phyloP scores from a whole-genome alignment of 1,284 basidiomycete species.

The Sporisorium graminicola region DNA sequence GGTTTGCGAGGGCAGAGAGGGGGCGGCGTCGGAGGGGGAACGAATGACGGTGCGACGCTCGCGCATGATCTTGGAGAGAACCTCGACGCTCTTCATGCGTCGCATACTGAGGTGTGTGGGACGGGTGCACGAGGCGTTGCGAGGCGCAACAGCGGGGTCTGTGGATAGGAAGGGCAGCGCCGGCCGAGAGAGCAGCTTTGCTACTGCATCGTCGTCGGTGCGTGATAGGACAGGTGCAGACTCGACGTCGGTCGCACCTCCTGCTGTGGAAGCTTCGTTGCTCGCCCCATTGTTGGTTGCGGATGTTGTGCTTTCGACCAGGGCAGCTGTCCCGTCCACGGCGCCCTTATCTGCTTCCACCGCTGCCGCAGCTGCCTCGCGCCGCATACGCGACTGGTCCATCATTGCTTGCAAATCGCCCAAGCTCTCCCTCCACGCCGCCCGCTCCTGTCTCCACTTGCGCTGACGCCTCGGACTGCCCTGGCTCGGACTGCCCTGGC shows the following conservation, averaged over 20 bases:
- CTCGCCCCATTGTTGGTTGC: not conserved
- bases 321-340: not conserved
- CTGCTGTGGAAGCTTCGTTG: not conserved
- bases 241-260: not conserved
- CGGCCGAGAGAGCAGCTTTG: slow-evolving; percentile 32
- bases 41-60: slow-evolving; percentile 25
- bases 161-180: slow-evolving; percentile 45
- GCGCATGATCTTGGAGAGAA: slow-evolving; percentile 43
- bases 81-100: slow-evolving; percentile 52
- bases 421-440: slow-evolving; percentile 43
- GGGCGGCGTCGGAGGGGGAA: not conserved
- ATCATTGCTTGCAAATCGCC: slow-evolving; percentile 46
- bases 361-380: slow-evolving; percentile 22
- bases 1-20: not conserved
- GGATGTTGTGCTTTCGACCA: not conserved
- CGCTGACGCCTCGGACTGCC: slow-evolving; percentile 36
- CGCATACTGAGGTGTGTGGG: slow-evolving; percentile 43
- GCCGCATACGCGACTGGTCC: slow-evolving; percentile 28
- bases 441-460: slow-evolving; percentile 40
- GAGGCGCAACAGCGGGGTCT: slow-evolving; percentile 44
- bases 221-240: not conserved
- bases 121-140: slow-evolving; percentile 42
- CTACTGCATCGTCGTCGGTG: slow-evolving; percentile 16
- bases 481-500: no score
- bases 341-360: not conserved